Evolutionary conservation across 2,329 filamentous ascomycete species (phyloP).

Genomic region (Pezicula carpinea): DNA sequence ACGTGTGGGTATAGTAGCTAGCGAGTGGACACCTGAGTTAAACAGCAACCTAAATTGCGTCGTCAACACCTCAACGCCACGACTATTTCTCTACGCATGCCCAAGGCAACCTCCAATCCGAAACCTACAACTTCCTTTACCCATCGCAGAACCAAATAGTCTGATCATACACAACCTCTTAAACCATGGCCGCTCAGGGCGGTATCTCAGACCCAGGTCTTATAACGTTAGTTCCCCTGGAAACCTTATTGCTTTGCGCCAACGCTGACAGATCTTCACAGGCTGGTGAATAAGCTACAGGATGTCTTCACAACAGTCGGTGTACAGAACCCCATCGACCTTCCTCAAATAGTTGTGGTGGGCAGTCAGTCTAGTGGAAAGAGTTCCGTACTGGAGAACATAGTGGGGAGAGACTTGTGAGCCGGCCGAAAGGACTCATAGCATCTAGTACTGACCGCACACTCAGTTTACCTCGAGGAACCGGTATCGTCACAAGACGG

Average conservation of each 20-base stretch:
- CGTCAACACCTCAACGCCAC: neutral
- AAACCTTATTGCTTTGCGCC: constrained; percentile 17
- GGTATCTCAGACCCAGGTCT: constrained; percentile 64
- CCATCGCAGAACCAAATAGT: constrained; percentile 2
- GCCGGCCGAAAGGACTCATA: constrained; percentile 33
- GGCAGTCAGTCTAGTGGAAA: constrained; percentile 99
- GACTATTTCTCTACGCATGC: too few species aligned
- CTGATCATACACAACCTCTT: constrained; percentile 5
- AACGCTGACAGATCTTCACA: constrained; percentile 30
- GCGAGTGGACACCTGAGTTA: neutral
- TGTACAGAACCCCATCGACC: constrained; percentile 98
- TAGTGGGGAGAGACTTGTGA: constrained; percentile 97
- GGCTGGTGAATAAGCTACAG: constrained; percentile 96
- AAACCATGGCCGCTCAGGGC: constrained; percentile 34
- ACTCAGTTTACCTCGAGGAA: constrained; percentile 84
- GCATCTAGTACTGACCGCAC: constrained; percentile 22
- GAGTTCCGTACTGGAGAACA: constrained; percentile 98
- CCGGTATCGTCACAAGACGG: constrained; percentile 93
- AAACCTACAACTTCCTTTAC: too few species aligned
- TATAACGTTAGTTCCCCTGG: constrained; percentile 49
- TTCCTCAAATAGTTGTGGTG: constrained; percentile 96
- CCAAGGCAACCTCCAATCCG: neutral
- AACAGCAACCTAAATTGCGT: constrained; percentile 1
- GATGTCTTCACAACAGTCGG: constrained; percentile 99
- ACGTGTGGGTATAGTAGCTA: too few species aligned